A percentile compares a stretch with the other conserved stretches of the same genome.
Conservation (phyloP, 805 yeast genomes). For the Ogataea degrootiae region DNA sequence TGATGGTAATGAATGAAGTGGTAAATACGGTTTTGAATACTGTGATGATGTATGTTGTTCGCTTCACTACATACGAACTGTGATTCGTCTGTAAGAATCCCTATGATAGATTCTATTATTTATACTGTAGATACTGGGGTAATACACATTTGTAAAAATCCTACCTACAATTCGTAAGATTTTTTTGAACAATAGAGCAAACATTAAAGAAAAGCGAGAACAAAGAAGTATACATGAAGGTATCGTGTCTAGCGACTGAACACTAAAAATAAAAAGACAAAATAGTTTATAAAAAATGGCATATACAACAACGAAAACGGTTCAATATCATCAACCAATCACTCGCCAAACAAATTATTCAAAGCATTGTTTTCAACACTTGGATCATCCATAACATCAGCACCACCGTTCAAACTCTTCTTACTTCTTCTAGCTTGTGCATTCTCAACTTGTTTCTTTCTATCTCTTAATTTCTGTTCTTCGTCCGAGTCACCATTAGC, state of each 20-base stretch:
- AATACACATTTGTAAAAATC: too few species aligned
- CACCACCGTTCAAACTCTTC: conserved; percentile 9
- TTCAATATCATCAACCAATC: not conserved
- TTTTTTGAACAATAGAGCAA: not conserved
- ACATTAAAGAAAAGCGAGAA: not conserved
- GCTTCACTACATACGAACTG: too few species aligned
- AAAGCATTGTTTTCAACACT: conserved; percentile 63
- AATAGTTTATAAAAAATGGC: not conserved
- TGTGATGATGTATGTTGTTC: not conserved
- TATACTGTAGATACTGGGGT: too few species aligned
- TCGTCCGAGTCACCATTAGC: conserved; percentile 32
- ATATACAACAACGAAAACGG: not conserved
- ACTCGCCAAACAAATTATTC: conserved; percentile 50
- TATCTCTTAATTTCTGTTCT: conserved; percentile 34
- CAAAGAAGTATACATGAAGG: not conserved
- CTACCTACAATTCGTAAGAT: too few species aligned
- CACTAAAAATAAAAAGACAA: not conserved
- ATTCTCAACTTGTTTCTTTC: conserved; percentile 51
- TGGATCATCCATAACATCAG: conserved; percentile 69
- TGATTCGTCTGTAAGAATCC: too few species aligned
- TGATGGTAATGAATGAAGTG: not conserved
- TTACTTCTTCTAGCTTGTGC: conserved; percentile 38
- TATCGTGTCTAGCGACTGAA: too few species aligned
- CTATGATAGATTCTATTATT: too few species aligned
- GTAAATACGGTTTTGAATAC: not conserved